These are phyloP conservation scores for Coemansia sp. DNA, from an alignment of 192 early-diverging fungal genomes.

Conservation along the genomic window DNA sequence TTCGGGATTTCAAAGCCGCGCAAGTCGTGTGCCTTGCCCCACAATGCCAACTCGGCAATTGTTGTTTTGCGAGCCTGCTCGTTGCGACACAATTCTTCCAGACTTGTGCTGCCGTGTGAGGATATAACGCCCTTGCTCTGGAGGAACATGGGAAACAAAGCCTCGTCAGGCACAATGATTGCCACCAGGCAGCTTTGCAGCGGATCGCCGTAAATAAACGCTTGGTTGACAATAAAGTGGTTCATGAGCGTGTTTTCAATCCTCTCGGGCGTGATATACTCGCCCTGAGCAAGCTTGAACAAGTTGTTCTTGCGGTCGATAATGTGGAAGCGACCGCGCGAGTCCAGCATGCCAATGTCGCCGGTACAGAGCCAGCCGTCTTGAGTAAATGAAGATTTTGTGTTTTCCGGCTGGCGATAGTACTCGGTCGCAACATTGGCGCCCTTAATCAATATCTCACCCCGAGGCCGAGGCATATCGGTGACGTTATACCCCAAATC, in stretches of 20 bases:
- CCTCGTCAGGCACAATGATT: conserved; percentile 71
- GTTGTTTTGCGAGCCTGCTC: conserved; percentile 56
- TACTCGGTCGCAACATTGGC: conserved; percentile 72
- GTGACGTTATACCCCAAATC: conserved; percentile 79
- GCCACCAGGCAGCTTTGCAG: conserved; percentile 70
- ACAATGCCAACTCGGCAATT: conserved; percentile 57
- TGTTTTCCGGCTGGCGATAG: conserved; percentile 72
- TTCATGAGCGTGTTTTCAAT: conserved; percentile 69
- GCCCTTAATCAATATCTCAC: conserved; percentile 86
- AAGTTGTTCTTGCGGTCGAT: conserved; percentile 85
- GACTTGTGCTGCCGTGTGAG: conserved; percentile 14
- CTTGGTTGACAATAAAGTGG: conserved; percentile 64
- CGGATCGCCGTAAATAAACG: conserved; percentile 78
- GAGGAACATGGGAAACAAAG: conserved; percentile 54
- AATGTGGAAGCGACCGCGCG: conserved; percentile 65
- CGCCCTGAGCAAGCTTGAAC: conserved; percentile 78
- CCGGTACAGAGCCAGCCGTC: conserved; percentile 88
- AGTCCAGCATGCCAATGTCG: conserved; percentile 75
- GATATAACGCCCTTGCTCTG: conserved; percentile 54
- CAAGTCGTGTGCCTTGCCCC: conserved; percentile 61
- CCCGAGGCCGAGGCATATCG: conserved; percentile 79
- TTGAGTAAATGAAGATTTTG: conserved; percentile 67
- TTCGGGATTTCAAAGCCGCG: conserved; percentile 69
- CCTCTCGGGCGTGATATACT: conserved; percentile 82
- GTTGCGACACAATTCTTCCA: conserved; percentile 62